These are phyloP conservation scores for Raphanus raphanistrum DNA, from an alignment of 345 rosid genomes.

Conservation along the genomic window DNA sequence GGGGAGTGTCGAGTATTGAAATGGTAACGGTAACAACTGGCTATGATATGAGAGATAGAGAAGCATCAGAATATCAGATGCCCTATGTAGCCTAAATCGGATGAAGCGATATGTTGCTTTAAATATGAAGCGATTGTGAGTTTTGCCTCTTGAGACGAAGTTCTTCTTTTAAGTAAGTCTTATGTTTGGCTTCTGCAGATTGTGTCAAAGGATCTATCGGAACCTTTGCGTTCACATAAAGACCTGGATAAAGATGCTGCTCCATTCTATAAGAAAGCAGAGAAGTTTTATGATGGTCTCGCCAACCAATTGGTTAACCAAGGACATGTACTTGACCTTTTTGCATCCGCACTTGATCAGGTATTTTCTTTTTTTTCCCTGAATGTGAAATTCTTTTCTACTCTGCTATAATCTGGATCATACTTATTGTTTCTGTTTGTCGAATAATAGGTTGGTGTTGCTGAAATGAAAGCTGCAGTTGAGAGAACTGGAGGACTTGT, in stretches of 20 bases:
- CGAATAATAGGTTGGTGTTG: constrained; percentile 79
- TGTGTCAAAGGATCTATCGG: constrained; percentile 91
- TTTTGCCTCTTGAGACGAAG: neutral
- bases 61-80: neutral
- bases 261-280: constrained; percentile 94
- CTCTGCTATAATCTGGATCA: neutral
- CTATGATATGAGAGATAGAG: neutral
- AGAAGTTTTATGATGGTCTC: constrained; percentile 81
- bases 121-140: neutral
- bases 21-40: constrained; percentile 17
- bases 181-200: constrained; percentile 58
- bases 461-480: constrained; percentile 97
- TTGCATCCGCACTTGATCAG: constrained; percentile 99
- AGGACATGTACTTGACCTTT: constrained; percentile 97
- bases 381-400: neutral
- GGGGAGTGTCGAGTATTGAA: neutral
- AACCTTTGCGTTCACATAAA: constrained; percentile 98
- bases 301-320: constrained; percentile 96
- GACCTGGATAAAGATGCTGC: constrained; percentile 99
- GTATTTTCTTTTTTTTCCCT: constrained; percentile 42
- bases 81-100: constrained; percentile 6
- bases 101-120: neutral
- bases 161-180: constrained; percentile 18
- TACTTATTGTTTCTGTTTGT: neutral
- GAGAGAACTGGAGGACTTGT: constrained; percentile 98